Evolutionary conservation across 495 filamentous ascomycete genomes (phyloP).

Genomic region (Aspergillus sclerotiicarbonarius): DNA sequence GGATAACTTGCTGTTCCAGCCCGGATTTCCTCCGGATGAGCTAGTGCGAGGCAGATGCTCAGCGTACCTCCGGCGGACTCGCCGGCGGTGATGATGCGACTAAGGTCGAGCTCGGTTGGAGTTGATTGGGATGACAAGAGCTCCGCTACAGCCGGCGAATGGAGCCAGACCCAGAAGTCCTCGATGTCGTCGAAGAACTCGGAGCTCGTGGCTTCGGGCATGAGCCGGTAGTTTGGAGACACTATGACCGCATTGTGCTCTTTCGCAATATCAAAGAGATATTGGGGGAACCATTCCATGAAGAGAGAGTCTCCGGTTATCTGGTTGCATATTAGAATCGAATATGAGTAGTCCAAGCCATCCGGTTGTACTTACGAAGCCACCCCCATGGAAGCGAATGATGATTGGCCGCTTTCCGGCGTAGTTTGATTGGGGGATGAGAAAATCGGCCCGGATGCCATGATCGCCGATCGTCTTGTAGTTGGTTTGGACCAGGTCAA

Average conservation of each 20-base stretch:
- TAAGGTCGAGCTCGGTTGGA: constrained; percentile 25
- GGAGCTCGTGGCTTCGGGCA: constrained; percentile 46
- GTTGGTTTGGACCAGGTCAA: constrained; percentile 21
- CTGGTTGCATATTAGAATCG: constrained; percentile 12
- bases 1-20: constrained; percentile 19
- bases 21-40: constrained; percentile 20
- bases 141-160: constrained; percentile 14
- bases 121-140: constrained; percentile 20
- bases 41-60: constrained; percentile 26
- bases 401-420: constrained; percentile 28
- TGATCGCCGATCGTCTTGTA: constrained; percentile 34
- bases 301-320: constrained; percentile 31
- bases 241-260: constrained; percentile 40
- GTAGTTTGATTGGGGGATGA: constrained; percentile 24
- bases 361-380: constrained; percentile 23
- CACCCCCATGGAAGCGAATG: constrained; percentile 34
- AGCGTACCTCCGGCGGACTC: constrained; percentile 38
- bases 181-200: constrained; percentile 49
- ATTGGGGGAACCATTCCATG: constrained; percentile 30
- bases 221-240: constrained; percentile 50
- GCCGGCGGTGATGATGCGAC: constrained; percentile 27
- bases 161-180: constrained; percentile 53
- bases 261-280: constrained; percentile 31
- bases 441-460: constrained; percentile 32
- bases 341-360: background rate